Conservation (phyloP, 208 protist species). For the Leishmania major region DNA sequence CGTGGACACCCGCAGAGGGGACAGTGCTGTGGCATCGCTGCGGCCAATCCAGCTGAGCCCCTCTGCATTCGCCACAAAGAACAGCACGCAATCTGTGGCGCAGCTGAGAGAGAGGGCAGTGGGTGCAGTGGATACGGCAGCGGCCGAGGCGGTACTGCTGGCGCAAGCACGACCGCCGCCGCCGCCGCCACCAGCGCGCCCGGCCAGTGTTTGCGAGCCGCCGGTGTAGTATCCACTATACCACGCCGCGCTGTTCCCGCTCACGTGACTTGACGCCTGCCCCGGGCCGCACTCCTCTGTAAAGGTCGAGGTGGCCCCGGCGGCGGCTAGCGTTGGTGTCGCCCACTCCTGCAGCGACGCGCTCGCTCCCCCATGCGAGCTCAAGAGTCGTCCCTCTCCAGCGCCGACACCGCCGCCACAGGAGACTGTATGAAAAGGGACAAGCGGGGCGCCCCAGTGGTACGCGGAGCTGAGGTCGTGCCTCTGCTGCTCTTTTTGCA, state of each 20-base stretch:
- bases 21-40: constrained; percentile 24
- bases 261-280: background rate
- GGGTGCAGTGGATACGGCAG: constrained; percentile 12
- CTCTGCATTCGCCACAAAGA: constrained; percentile 34
- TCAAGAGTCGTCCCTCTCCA: background rate
- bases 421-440: constrained; percentile 26
- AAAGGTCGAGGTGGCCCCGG: background rate
- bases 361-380: background rate
- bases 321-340: background rate
- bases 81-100: constrained; percentile 39
- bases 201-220: background rate
- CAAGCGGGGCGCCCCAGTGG: constrained; percentile 20
- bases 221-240: background rate
- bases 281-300: constrained; percentile 9
- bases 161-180: background rate
- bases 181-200: background rate
- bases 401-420: background rate
- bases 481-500: background rate
- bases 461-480: constrained; percentile 5
- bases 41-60: constrained; percentile 38
- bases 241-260: background rate
- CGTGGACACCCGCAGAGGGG: constrained; percentile 22
- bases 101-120: constrained; percentile 69
- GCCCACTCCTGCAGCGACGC: constrained; percentile 15
- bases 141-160: background rate